Conservation (phyloP, 2,329 filamentous ascomycete genomes). For the Trichoderma polysporum region DNA sequence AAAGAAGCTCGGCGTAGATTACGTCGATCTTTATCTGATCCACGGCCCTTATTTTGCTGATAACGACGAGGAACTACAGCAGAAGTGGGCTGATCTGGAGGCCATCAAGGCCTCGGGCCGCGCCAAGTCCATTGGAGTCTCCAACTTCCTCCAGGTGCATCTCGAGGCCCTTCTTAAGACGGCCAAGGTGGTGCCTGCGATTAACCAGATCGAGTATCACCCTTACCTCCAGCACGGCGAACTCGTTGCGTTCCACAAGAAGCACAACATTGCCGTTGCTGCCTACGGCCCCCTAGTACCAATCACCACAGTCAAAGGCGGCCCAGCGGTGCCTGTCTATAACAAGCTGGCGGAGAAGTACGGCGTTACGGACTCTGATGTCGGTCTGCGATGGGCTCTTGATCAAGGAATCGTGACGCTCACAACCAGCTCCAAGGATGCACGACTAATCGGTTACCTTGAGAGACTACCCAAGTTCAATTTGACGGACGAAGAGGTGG, state of each 20-base stretch:
- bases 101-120: conserved; percentile 66
- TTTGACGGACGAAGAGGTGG: conserved; percentile 58
- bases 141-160: conserved; percentile 65
- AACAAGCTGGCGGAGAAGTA: conserved; percentile 56
- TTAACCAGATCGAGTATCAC: conserved; percentile 82
- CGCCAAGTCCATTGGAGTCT: conserved; percentile 71
- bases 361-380: conserved; percentile 53
- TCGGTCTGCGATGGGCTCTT: conserved; percentile 59
- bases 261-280: conserved; percentile 56
- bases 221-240: conserved; percentile 68
- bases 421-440: conserved; percentile 59
- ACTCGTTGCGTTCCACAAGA: conserved; percentile 56
- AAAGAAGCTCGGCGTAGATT: conserved; percentile 64
- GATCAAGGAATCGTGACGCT: conserved; percentile 59
- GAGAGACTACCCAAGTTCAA: conserved; percentile 54
- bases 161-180: conserved; percentile 57
- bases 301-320: conserved; percentile 46
- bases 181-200: conserved; percentile 61
- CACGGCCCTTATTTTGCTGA: conserved; percentile 57
- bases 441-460: conserved; percentile 57
- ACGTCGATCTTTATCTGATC: conserved; percentile 70
- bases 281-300: conserved; percentile 58
- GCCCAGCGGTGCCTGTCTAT: conserved; percentile 55
- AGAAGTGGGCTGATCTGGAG: conserved; percentile 60
- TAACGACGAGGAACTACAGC: conserved; percentile 53